Base-by-base conservation (phyloP, 2,329 filamentous ascomycete species). In the Sclerotinia borealis region DNA sequence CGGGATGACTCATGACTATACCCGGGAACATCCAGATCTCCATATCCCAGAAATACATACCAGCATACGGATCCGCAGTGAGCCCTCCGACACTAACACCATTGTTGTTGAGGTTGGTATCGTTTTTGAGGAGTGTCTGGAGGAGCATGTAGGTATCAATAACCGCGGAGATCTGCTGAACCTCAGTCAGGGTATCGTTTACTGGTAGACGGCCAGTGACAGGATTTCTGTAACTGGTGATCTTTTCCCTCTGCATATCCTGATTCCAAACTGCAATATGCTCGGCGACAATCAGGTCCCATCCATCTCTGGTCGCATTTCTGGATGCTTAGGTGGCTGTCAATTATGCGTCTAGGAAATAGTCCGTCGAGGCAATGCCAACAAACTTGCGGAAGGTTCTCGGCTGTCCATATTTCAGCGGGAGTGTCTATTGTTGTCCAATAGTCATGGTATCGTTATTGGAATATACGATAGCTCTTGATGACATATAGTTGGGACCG, bases 41-140 rank as follows among this genome's bases (percentile, higher is more conserved):
- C 39, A 68, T 66, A 58, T 75, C 73, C 73, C 73, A 75, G 58
- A 75, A 75, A 13, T 70, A 63, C 55, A 79, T 76, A 0, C 86
- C 86, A 29, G 78, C 87, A 67, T 90, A 90, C 17, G 83, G 84
- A 68, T 88, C 85, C 6, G 84, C 85, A 0, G 81, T 82, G 27
- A 89, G 75, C 0, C 87, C 87, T 63, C 85, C 84, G 17, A 89
- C 86, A 3, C 83, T 77, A 58, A 89, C 83, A 65, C 85, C 87
- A 72, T 85, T 78, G 22, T 81, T 77, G 59, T 85, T 82, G 4
- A 88, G 41, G 79, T 80, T 36, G 83, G 75, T 1, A 0, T 13
- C 48, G 77, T 81, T 70, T 22, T 63, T 65, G n/a, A 66, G 58
- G 17, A 80, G 80, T 41, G 81, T 79, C 59, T 80, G 79, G 10